Evolutionary conservation across 2,329 filamentous ascomycete genomes (phyloP).

Genomic region (Penicillium sp.): DNA sequence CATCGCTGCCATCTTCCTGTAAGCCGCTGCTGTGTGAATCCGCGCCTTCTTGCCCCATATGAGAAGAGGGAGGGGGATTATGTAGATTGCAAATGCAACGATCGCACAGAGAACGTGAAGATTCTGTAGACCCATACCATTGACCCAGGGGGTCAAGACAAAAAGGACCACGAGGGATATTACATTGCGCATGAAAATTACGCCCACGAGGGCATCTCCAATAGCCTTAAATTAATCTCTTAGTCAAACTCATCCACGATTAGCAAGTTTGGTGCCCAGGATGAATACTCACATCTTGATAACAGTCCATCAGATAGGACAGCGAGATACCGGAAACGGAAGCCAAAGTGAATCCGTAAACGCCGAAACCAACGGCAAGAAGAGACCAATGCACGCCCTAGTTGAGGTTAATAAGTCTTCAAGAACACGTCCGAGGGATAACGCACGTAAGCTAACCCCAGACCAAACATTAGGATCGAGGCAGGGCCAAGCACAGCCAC

Average conservation of each 20-base stretch:
- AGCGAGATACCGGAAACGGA: constrained; percentile 24
- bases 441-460: constrained; percentile 29
- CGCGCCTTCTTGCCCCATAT: constrained; percentile 26
- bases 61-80: constrained; percentile 22
- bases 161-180: constrained; percentile 48
- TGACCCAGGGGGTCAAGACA: constrained; percentile 42
- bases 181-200: constrained; percentile 47
- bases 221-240: constrained; percentile 37
- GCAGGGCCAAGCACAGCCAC: constrained; percentile 31
- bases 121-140: constrained; percentile 23
- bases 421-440: background rate
- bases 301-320: constrained; percentile 32
- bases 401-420: background rate
- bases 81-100: constrained; percentile 12
- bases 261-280: background rate
- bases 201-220: constrained; percentile 46
- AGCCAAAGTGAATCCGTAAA: constrained; percentile 19
- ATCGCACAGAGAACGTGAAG: constrained; percentile 20
- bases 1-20: constrained; percentile 18
- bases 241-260: background rate
- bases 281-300: constrained; percentile 25
- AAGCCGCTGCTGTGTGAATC: constrained; percentile 13
- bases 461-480: constrained; percentile 42
- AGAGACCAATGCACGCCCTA: constrained; percentile 29
- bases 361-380: constrained; percentile 27